Evolutionary conservation across 176 grass and related monocot species (phyloP).

Genomic region (Hordeum vulgare): MorexV3_pseudomolecules_assembly NC_058519.1:102272709-102273208

Average conservation of each 20-base stretch:
- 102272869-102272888: not conserved
- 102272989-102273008: not conserved
- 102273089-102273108: not conserved
- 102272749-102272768: constrained; percentile 9
- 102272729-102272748: constrained; percentile 45
- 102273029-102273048: not conserved
- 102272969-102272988: not conserved
- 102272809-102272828: not conserved
- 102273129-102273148: not conserved
- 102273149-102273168: not conserved
- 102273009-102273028: not conserved
- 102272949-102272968: not conserved
- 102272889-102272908: not conserved
- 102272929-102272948: not conserved
- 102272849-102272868: not conserved
- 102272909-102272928: not conserved
- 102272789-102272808: not conserved
- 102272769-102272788: constrained; percentile 6
- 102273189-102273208: not conserved
- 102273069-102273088: not conserved
- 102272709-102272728: constrained; percentile 95
- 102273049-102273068: not conserved
- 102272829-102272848: not conserved
- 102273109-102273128: not conserved
- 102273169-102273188: not conserved